Percentiles rank a stretch among this genome's conserved stretches.
phyloP scores from a whole-genome alignment of 352 stramenopile species.

The Pythium volutum region DNA sequence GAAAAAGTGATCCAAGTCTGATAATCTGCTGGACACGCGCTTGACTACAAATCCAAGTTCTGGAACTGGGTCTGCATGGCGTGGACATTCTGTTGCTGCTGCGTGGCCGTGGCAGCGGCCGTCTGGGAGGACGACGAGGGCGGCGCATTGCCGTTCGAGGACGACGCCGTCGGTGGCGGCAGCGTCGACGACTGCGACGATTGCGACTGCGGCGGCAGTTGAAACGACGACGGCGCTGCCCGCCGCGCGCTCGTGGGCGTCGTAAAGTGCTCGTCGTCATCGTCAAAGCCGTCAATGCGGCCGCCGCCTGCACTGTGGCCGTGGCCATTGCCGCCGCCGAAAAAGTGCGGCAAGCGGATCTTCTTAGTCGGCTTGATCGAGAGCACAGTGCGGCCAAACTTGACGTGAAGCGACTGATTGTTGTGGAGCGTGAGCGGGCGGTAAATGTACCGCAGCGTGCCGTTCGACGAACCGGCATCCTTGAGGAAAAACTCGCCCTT shows the following conservation, averaged over 20 bases:
- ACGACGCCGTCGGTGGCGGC: conserved; percentile 5
- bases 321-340: conserved; percentile 47
- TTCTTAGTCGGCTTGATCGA: conserved; percentile 90
- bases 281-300: conserved; percentile 62
- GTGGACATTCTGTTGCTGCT: conserved; percentile 29
- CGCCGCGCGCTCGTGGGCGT: conserved; percentile 72
- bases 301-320: conserved; percentile 39
- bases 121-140: conserved; percentile 9
- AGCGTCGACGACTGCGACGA: conserved; percentile 24
- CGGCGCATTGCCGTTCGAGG: neutral
- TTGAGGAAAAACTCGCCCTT: conserved; percentile 95
- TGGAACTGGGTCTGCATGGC: conserved; percentile 46
- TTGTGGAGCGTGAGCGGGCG: conserved; percentile 89
- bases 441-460: conserved; percentile 93
- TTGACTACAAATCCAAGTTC: conserved; percentile 74
- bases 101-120: conserved; percentile 36
- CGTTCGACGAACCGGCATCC: conserved; percentile 93
- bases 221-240: conserved; percentile 41
- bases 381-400: conserved; percentile 83
- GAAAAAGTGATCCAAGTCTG: neutral
- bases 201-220: conserved; percentile 30
- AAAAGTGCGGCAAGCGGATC: conserved; percentile 83
- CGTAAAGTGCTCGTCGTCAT: conserved; percentile 57
- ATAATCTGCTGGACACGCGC: conserved; percentile 23
- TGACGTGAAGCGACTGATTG: conserved; percentile 85